phyloP scores from a whole-genome alignment of 164 flowering plant genomes.

The Kalanchoe fedtschenkoi region DNA sequence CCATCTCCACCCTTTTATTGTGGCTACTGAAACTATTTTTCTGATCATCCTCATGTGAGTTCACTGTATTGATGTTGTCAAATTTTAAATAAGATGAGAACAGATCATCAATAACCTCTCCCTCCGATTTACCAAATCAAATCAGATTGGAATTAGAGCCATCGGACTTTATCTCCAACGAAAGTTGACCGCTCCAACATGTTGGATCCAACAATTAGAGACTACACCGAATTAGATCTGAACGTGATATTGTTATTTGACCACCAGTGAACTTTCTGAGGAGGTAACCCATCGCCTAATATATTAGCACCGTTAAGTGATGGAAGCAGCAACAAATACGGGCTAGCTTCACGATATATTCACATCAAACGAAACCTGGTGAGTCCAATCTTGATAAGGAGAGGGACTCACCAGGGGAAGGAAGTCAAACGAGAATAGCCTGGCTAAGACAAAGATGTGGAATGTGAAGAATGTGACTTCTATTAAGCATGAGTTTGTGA shows the following conservation, averaged over 20 bases:
- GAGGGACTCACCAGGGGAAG: conserved; percentile 4
- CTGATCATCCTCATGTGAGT: conserved; percentile 1
- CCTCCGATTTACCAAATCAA: neutral
- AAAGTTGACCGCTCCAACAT: neutral
- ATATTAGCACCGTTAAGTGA: neutral
- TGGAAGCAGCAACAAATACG: neutral
- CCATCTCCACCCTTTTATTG: too few relatives aligned
- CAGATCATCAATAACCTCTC: conserved; percentile 4
- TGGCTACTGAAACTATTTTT: neutral
- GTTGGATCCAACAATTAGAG: neutral
- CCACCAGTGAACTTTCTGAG: conserved; percentile 5
- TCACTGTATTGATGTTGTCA: conserved; percentile 1
- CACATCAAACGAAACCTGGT: neutral
- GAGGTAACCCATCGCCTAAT: neutral
- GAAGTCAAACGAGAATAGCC: neutral
- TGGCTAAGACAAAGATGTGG: conserved; percentile 3
- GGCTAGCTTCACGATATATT: neutral
- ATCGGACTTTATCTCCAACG: neutral
- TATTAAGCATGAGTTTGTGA: neutral
- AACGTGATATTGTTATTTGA: conserved; percentile 3
- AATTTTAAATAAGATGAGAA: conserved; percentile 1
- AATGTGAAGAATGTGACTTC: neutral
- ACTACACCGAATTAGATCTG: neutral
- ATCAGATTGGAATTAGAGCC: neutral
- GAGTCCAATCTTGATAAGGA: neutral